A percentile compares a stretch with the other conserved stretches of the same genome.
Evolutionary conservation across 1,139 yeast genomes (phyloP).

Genomic region (Taphrina sp.): DNA sequence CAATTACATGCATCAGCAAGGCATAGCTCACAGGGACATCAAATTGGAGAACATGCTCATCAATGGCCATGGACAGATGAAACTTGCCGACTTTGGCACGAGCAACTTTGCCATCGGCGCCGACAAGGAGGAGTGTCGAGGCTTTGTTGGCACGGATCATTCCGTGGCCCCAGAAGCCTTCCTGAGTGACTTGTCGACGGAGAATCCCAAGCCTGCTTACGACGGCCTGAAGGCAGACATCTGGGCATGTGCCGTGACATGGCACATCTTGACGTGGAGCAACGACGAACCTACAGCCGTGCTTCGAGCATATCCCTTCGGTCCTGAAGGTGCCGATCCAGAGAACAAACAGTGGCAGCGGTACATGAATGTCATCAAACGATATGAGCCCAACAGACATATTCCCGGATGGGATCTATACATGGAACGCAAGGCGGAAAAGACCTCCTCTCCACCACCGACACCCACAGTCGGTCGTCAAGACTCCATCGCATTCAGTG

Average conservation of each 20-base stretch:
- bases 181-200: constrained; percentile 33
- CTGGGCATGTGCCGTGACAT: constrained; percentile 83
- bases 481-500: constrained; percentile 12
- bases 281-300: constrained; percentile 35
- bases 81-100: constrained; percentile 72
- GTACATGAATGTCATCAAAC: constrained; percentile 34
- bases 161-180: constrained; percentile 89
- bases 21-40: constrained; percentile 70
- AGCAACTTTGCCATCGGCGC: constrained; percentile 56
- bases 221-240: constrained; percentile 82
- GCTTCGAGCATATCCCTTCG: constrained; percentile 44
- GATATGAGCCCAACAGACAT: constrained; percentile 32
- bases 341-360: constrained; percentile 40
- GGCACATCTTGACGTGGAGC: constrained; percentile 72
- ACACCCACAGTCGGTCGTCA: constrained; percentile 16
- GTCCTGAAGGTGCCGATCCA: constrained; percentile 40
- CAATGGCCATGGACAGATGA: constrained; percentile 66
- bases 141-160: constrained; percentile 64
- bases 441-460: constrained; percentile 11
- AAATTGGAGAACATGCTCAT: constrained; percentile 69
- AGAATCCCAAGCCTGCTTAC: constrained; percentile 51
- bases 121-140: constrained; percentile 36
- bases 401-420: constrained; percentile 34
- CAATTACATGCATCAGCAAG: constrained; percentile 66
- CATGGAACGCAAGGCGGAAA: constrained; percentile 24